Evolutionary conservation across 768 basidiomycete species (phyloP).

Genomic region (Candolleomyces eurysporus): DNA sequence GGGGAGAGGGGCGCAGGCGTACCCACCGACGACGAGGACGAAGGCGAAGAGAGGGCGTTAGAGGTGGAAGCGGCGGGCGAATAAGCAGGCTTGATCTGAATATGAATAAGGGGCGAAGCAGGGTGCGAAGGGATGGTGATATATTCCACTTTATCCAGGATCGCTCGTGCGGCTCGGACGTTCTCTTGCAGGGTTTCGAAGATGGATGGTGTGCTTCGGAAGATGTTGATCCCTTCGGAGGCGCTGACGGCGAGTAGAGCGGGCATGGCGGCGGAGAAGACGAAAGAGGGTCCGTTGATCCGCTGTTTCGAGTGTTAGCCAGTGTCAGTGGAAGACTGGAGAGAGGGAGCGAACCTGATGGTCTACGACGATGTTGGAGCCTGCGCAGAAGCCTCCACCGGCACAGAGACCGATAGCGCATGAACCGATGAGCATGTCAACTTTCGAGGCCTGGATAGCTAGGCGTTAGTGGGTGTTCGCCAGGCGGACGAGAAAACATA

Average conservation of each 20-base stretch:
- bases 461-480: background rate
- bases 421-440: slow-evolving; percentile 95
- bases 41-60: too few species aligned
- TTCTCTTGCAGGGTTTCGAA: slow-evolving; percentile 81
- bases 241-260: slow-evolving; percentile 85
- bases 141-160: slow-evolving; percentile 78
- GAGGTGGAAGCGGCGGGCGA: too few species aligned
- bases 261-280: slow-evolving; percentile 95
- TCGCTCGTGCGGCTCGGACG: slow-evolving; percentile 67
- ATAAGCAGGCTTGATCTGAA: slow-evolving; percentile 42
- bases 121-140: slow-evolving; percentile 85
- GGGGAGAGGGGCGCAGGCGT: slow-evolving; percentile 24
- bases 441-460: slow-evolving; percentile 66
- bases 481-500: slow-evolving; percentile 32
- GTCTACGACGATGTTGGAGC: slow-evolving; percentile 74
- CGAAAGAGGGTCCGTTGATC: slow-evolving; percentile 93
- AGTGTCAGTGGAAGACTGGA: background rate
- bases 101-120: slow-evolving; percentile 85
- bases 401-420: slow-evolving; percentile 81
- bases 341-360: slow-evolving; percentile 63
- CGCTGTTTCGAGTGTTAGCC: slow-evolving; percentile 45
- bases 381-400: slow-evolving; percentile 94
- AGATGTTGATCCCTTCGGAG: slow-evolving; percentile 80
- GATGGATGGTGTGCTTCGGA: slow-evolving; percentile 73
- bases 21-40: too few species aligned